A percentile compares a stretch with the other conserved stretches of the same genome.
Evolutionary conservation across 805 yeast genomes (phyloP).

Genomic region (Schizosaccharomyces japonicus): DNA sequence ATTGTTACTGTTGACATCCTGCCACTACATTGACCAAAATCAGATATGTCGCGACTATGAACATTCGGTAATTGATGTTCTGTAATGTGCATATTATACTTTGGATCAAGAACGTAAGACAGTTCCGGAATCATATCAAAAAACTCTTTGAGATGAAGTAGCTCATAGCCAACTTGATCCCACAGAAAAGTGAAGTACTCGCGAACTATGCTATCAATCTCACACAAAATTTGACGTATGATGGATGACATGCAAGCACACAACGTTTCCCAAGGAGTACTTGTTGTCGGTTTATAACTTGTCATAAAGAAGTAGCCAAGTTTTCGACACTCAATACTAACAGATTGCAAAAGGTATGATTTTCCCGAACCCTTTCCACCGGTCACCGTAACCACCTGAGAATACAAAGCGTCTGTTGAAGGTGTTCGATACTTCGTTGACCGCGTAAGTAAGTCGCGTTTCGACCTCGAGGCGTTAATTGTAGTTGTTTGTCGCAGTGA

Average conservation of each 20-base stretch:
- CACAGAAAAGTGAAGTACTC: background rate
- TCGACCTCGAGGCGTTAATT: no score
- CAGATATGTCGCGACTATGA: no score
- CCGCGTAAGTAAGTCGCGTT: background rate
- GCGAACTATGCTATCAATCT: conserved; percentile 3
- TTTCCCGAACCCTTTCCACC: conserved; percentile 11
- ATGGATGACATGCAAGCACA: conserved; percentile 6
- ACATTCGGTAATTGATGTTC: no score
- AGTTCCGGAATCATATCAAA: background rate
- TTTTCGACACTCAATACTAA: conserved; percentile 7
- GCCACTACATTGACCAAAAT: no score
- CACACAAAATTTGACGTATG: conserved; percentile 9
- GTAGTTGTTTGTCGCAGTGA: no score
- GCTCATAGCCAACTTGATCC: background rate
- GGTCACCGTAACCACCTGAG: conserved; percentile 8
- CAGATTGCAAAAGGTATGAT: conserved; percentile 6
- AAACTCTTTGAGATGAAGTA: background rate
- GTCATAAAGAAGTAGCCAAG: conserved; percentile 8
- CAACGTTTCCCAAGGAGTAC: conserved; percentile 8
- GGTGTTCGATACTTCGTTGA: background rate
- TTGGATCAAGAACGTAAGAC: background rate
- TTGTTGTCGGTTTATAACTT: background rate
- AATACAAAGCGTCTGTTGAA: background rate
- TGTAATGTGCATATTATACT: background rate
- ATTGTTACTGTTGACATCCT: no score